These are phyloP conservation scores for Exutisphaerella laricina DNA, from an alignment of 2,329 filamentous ascomycete species.

Conservation along the genomic window DNA sequence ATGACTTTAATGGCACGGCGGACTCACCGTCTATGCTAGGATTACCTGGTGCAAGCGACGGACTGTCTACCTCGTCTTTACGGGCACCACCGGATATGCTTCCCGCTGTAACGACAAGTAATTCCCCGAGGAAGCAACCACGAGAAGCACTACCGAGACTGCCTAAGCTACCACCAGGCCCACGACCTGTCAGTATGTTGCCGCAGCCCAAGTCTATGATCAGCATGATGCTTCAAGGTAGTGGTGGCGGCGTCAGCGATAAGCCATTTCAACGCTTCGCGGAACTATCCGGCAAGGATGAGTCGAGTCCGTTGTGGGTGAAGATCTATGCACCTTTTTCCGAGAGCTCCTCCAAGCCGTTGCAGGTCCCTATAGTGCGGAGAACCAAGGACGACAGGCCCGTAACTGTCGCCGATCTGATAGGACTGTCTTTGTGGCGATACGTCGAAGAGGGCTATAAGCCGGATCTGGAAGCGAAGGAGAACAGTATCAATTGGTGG, in stretches of 20 bases:
- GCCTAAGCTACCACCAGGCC: constrained; percentile 62
- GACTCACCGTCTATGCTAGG: constrained; percentile 68
- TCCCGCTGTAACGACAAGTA: constrained; percentile 36
- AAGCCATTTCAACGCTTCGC: constrained; percentile 74
- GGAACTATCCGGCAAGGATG: constrained; percentile 69
- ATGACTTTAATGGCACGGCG: constrained; percentile 55
- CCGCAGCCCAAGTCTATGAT: constrained; percentile 64
- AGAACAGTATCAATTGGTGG: constrained; percentile 76
- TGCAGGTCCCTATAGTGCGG: constrained; percentile 63
- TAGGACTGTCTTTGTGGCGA: constrained; percentile 70
- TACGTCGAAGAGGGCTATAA: constrained; percentile 72
- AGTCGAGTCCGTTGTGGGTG: constrained; percentile 67
- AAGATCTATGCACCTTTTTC: constrained; percentile 74
- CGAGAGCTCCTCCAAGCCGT: constrained; percentile 56
- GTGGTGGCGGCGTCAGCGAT: constrained; percentile 38
- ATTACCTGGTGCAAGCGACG: constrained; percentile 49
- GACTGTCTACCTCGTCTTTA: constrained; percentile 45
- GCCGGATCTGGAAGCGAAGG: constrained; percentile 58
- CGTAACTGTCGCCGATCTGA: constrained; percentile 73
- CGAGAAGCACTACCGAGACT: constrained; percentile 54
- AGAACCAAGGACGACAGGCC: constrained; percentile 63
- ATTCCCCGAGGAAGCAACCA: constrained; percentile 60
- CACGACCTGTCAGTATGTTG: constrained; percentile 62
- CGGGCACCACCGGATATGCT: constrained; percentile 40
- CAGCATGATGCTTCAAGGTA: constrained; percentile 56